These are phyloP conservation scores for Neonectria hederae DNA, from an alignment of 2,329 filamentous ascomycete genomes.

Conservation along the genomic window DNA sequence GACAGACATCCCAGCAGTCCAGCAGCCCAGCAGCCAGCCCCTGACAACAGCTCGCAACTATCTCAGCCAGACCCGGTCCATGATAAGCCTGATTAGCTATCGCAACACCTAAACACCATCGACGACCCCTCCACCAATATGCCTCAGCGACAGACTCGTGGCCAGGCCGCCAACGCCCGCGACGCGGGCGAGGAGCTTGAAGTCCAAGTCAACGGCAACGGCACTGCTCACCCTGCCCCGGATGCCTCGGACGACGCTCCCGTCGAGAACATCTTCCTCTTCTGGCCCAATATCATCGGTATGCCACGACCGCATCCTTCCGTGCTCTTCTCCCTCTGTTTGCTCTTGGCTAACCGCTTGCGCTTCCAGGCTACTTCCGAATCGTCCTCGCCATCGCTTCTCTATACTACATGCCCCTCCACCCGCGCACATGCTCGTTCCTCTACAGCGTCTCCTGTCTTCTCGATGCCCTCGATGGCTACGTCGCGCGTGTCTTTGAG, in stretches of 20 bases:
- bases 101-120: slow-evolving; percentile 24
- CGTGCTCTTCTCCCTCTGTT: slow-evolving; percentile 1
- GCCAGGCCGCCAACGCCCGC: slow-evolving; percentile 50
- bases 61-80: slow-evolving; percentile 29
- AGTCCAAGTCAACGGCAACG: slow-evolving; percentile 56
- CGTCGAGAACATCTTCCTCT: slow-evolving; percentile 81
- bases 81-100: slow-evolving; percentile 40
- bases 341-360: slow-evolving; percentile 27
- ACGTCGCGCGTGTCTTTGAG: slow-evolving; percentile 81
- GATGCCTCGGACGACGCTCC: slow-evolving; percentile 50
- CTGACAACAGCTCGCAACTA: slow-evolving; percentile 37
- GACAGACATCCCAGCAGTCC: slow-evolving; percentile 33
- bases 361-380: slow-evolving; percentile 72
- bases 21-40: slow-evolving; percentile 25
- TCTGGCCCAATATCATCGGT: slow-evolving; percentile 86
- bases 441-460: slow-evolving; percentile 95
- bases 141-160: slow-evolving; percentile 52
- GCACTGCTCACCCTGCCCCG: slow-evolving; percentile 49
- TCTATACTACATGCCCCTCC: slow-evolving; percentile 98
- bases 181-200: slow-evolving; percentile 44
- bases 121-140: slow-evolving; percentile 39
- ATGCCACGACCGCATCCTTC: slow-evolving; percentile 42
- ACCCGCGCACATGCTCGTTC: slow-evolving; percentile 92
- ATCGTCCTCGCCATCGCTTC: slow-evolving; percentile 87
- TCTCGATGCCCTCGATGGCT: slow-evolving; percentile 93